Evolutionary conservation across 2,329 filamentous ascomycete species (phyloP), one percentile per base, ranked within the genome.

Genomic region (Scedosporium boydii): DNA sequence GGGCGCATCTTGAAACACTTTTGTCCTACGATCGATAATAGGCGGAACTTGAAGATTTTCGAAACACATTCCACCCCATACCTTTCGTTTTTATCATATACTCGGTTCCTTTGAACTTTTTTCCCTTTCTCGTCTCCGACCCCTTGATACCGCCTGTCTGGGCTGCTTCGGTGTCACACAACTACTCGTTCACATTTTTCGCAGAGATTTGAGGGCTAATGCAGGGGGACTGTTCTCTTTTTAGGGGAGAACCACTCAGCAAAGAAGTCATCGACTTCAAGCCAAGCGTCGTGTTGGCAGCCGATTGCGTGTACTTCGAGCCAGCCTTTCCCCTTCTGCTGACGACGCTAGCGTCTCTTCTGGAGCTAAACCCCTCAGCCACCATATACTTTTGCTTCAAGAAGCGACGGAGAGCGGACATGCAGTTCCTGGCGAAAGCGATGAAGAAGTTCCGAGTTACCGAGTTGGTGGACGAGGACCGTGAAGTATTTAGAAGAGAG

Each of bases 261-360:
- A 73, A 77, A 51, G 74, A 77, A 53, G 77, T 88, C 53, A 67
- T 80, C 60, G 75, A 80, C 62, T 78, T 80, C 67, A 83, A 83
- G 65, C 91, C 92, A 18, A 86, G 93, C 69, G 80, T 96, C 62
- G 87, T 99, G 62, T 82, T 98, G n/a, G 95, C 95, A 3, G 93
- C 93, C 48, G 95, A 98, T 74, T 98, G 93, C 75, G 92, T 96
- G 58, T 99, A 98, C 78, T 96, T 96, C 73, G 95, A 98, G 75
- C 92, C 93, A 2, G 91, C 95, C 1, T 98, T 98, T 71, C 93
- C 93, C 34, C 80, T 97, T 41, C 82, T 99, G 57, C 82, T 95
- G 70, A 78, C 86, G 66, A 98, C 93, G 5, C 77, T 98, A 66
- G 79, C 83, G 64, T 86, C 90, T 65, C 79, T 97, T 58, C 80